Evolutionary conservation across 257 asterid genomes (phyloP).

Genomic region (Solanum habrochaites): DNA sequence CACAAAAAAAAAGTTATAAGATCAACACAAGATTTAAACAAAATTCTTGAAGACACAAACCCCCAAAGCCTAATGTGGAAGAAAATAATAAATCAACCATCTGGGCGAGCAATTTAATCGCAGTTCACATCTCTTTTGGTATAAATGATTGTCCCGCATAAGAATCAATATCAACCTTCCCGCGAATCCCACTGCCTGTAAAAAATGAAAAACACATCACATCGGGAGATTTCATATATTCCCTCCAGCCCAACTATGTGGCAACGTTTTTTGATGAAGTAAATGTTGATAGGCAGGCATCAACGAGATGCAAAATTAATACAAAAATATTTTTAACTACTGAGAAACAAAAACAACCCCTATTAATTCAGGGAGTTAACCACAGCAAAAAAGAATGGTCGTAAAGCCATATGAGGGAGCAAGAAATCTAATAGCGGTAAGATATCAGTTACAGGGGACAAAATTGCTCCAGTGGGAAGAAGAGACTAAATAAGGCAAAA

Average conservation of each 20-base stretch:
- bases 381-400: too few species aligned
- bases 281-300: too few species aligned
- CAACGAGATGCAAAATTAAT: too few species aligned
- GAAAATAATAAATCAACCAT: neutral
- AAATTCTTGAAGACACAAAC: neutral
- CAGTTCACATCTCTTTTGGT: neutral
- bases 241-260: neutral
- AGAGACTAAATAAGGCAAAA: too few species aligned
- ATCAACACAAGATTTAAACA: neutral
- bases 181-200: neutral
- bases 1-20: neutral
- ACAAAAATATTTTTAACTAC: too few species aligned
- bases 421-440: too few species aligned
- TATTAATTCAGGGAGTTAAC: too few species aligned
- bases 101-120: neutral
- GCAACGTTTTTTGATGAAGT: neutral
- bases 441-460: too few species aligned
- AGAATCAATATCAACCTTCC: neutral
- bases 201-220: neutral
- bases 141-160: neutral
- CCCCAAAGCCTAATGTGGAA: neutral
- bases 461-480: too few species aligned
- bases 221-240: neutral
- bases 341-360: too few species aligned
- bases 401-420: too few species aligned